Evolutionary conservation across 805 yeast species (phyloP).

Genomic region (Schizosaccharomyces octosporus): DNA sequence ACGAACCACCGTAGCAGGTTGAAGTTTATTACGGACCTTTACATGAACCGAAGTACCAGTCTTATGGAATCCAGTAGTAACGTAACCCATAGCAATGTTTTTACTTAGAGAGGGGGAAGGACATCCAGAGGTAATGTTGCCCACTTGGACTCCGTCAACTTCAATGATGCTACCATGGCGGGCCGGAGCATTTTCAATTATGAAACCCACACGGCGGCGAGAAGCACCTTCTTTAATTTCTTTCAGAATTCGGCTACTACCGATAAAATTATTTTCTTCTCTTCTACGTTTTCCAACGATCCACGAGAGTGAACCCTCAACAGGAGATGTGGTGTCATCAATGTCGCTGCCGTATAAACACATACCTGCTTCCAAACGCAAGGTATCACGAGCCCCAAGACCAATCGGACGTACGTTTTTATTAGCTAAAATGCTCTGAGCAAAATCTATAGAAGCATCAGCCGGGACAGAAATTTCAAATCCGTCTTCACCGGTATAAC

Average conservation of each 20-base stretch:
- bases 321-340: constrained; percentile 54
- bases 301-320: constrained; percentile 80
- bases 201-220: constrained; percentile 46
- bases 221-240: constrained; percentile 39
- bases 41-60: constrained; percentile 47
- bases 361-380: constrained; percentile 94
- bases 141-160: constrained; percentile 62
- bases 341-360: constrained; percentile 89
- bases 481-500: constrained; percentile 97
- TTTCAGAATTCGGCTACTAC: constrained; percentile 38
- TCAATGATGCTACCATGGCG: constrained; percentile 50
- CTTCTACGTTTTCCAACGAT: constrained; percentile 64
- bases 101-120: constrained; percentile 45
- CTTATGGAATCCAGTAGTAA: constrained; percentile 30
- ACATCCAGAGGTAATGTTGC: constrained; percentile 27
- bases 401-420: constrained; percentile 51
- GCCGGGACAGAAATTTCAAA: constrained; percentile 32
- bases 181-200: constrained; percentile 73
- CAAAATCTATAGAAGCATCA: constrained; percentile 28
- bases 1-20: constrained; percentile 52
- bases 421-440: constrained; percentile 31
- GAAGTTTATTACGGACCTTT: constrained; percentile 60
- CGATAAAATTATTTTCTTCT: constrained; percentile 38
- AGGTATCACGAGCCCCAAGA: constrained; percentile 90
- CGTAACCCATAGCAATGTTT: constrained; percentile 80